A percentile compares a stretch with the other conserved stretches of the same genome.
phyloP scores from a whole-genome alignment of 2,329 filamentous ascomycete species.

The Nemania sp. region DNA sequence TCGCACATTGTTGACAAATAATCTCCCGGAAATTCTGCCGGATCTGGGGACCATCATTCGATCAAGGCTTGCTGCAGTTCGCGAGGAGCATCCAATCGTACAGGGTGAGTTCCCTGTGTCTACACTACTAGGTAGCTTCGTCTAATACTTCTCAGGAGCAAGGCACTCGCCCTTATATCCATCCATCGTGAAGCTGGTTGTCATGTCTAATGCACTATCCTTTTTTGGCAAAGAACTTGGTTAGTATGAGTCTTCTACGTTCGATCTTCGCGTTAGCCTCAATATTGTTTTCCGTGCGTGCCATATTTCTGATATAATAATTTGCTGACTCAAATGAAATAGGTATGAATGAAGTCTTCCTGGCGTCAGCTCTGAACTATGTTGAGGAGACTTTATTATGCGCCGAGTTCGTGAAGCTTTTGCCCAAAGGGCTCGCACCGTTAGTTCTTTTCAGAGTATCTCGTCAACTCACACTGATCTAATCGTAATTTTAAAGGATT shows the following conservation, averaged over 20 bases:
- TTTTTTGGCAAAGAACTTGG: constrained; percentile 25
- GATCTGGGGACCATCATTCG: neutral
- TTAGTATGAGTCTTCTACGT: no score
- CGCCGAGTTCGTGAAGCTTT: constrained; percentile 33
- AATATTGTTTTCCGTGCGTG: no score
- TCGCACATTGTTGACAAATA: constrained; percentile 31
- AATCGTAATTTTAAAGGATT: neutral
- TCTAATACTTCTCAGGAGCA: neutral
- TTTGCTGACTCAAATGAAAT: no score
- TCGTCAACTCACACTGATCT: neutral
- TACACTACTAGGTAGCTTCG: no score
- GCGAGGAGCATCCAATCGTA: neutral
- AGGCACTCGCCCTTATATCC: constrained; percentile 13
- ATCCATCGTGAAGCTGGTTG: constrained; percentile 9
- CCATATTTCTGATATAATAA: no score
- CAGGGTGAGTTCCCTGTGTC: no score
- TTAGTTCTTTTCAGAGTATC: neutral
- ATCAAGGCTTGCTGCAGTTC: neutral
- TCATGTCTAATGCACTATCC: constrained; percentile 15
- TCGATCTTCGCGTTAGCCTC: no score
- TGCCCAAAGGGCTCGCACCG: constrained; percentile 18
- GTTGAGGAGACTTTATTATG: constrained; percentile 33
- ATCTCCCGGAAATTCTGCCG: constrained; percentile 18
- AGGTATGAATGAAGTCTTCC: neutral
- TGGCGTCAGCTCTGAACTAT: constrained; percentile 27